phyloP scores from a whole-genome alignment of 495 filamentous ascomycete species.

The Cryomyces minteri region DNA sequence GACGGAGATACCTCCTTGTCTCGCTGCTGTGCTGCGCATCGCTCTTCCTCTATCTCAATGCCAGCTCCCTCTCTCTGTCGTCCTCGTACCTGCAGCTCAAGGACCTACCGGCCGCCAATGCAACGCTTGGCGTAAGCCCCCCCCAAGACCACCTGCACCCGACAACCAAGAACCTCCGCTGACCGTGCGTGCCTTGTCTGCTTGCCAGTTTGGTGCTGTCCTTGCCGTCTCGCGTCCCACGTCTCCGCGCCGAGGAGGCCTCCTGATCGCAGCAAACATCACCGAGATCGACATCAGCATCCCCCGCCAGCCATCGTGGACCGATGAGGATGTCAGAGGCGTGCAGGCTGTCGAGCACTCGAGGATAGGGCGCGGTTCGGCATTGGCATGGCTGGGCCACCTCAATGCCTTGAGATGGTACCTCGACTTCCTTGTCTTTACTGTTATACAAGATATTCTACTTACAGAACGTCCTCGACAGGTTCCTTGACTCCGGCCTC shows the following conservation, averaged over 20 bases:
- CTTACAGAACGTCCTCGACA: neutral
- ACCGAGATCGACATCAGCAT: slow-evolving; percentile 19
- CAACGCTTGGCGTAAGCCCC: slow-evolving; percentile 9
- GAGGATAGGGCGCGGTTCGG: slow-evolving; percentile 10
- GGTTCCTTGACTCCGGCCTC: slow-evolving; percentile 22
- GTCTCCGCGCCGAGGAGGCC: slow-evolving; percentile 11
- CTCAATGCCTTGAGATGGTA: slow-evolving; percentile 16
- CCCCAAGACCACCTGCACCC: neutral
- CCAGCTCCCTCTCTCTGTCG: neutral
- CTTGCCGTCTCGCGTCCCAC: slow-evolving; percentile 14
- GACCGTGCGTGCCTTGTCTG: neutral
- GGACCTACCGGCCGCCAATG: slow-evolving; percentile 8
- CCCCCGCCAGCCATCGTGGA: slow-evolving; percentile 18
- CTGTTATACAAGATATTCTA: neutral
- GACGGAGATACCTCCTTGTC: neutral
- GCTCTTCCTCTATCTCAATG: neutral
- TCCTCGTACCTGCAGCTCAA: neutral
- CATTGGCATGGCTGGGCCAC: slow-evolving; percentile 19
- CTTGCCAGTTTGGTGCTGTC: slow-evolving; percentile 13
- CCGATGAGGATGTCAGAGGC: slow-evolving; percentile 12
- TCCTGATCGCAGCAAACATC: slow-evolving; percentile 17
- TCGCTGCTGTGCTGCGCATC: neutral
- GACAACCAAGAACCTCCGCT: slow-evolving; percentile 1
- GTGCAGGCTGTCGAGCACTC: slow-evolving; percentile 6
- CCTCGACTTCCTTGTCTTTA: neutral